Evolutionary conservation across 1,139 yeast genomes (phyloP), one percentile per base, ranked within the genome.

Genomic region (Suhomyces bribrorum): DNA sequence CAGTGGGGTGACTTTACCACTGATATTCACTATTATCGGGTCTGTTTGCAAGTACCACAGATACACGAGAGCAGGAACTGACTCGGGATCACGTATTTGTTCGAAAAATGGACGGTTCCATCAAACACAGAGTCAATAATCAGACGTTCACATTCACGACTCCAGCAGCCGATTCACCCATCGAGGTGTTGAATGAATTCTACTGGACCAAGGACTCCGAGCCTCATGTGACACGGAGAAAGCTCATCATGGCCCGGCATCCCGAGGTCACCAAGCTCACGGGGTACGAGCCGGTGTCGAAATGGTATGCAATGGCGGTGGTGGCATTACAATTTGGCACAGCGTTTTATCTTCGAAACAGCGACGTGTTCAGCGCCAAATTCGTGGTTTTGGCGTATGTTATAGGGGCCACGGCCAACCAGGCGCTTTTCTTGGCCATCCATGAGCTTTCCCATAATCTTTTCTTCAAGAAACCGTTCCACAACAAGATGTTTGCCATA

Each of bases 401-500:
- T 15, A 69, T 89, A 42, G 97, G 97, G 2, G 96, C 94, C 14
- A 86, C 96, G 5, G 77, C 86, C 41, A 83, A 81, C 56, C 95
- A 89, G 56, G 89, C 90, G 50, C 65, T 86, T 24, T 89, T 88
- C 56, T 67, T 89, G 47, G 94, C 95, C 16, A 87, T 89, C 52
- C 97, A 89, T 61, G 97, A 89, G 59, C 68, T 88, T 38, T 79
- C 85, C 18, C 97, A 89, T 61, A 89, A 89, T 56, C 69, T 89
- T 38, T 85, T 86, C n/a, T 89, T 89, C 72, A 86, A 79, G 53
- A 80, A 77, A 49, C 94, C 95, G 0, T 35, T 86, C 7, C 79
- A 82, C 59, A 89, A 89, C 59, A 83, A 86, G 59, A 59, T 88
- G 22, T 88, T 84, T 55, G 79, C 95, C 28, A 83, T 88, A 7